Evolutionary conservation across 2,329 filamentous ascomycete species (phyloP).

Genomic region (Xylaria hypoxylon): DNA sequence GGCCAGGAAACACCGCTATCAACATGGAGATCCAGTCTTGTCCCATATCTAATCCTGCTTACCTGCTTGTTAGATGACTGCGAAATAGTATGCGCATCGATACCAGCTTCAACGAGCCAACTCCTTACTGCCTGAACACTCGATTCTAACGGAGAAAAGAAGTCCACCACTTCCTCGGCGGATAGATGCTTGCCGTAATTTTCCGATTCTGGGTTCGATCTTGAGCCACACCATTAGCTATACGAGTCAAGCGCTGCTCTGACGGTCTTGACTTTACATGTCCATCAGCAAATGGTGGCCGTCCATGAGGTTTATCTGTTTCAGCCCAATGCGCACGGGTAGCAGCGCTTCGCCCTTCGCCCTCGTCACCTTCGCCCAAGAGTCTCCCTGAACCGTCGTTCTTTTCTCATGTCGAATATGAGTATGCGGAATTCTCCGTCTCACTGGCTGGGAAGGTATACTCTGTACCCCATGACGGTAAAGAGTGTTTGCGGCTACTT

Average conservation of each 20-base stretch:
- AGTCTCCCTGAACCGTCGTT: conserved; percentile 37
- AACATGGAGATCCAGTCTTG: background rate
- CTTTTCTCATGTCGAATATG: conserved; percentile 46
- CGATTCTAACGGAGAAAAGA: conserved; percentile 53
- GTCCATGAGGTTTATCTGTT: conserved; percentile 44
- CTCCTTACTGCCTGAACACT: conserved; percentile 52
- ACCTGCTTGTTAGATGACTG: conserved; percentile 49
- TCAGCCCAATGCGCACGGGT: conserved; percentile 47
- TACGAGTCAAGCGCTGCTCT: background rate
- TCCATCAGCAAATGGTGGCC: conserved; percentile 47
- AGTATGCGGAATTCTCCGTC: conserved; percentile 42
- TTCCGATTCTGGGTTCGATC: conserved; percentile 51
- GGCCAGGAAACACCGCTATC: background rate
- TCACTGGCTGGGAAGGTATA: conserved; percentile 21
- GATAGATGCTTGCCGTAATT: conserved; percentile 57
- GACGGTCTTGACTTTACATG: conserved; percentile 39
- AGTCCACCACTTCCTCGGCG: conserved; percentile 52
- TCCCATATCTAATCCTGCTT: background rate
- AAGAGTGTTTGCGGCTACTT: conserved; percentile 41
- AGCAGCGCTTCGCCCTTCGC: conserved; percentile 41
- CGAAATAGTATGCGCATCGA: conserved; percentile 48
- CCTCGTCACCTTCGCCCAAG: conserved; percentile 43
- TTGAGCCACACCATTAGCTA: conserved; percentile 36
- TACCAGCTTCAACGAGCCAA: conserved; percentile 54
- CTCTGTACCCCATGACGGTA: conserved; percentile 13